These are phyloP conservation scores for Adansonia gregorii DNA, from an alignment of 441 rosid genomes.

Conservation along the genomic window DNA sequence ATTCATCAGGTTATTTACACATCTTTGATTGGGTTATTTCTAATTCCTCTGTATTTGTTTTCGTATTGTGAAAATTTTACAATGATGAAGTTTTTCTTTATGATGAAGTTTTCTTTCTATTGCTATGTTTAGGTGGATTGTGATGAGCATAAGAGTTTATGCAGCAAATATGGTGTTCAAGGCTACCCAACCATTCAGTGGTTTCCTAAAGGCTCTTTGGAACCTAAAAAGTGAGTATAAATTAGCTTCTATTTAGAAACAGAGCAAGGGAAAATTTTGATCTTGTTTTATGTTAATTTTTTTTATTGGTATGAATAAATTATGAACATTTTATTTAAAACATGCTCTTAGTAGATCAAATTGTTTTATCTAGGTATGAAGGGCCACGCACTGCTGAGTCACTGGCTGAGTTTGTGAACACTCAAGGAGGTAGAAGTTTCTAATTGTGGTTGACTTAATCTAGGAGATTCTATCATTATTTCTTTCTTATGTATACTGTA, in stretches of 20 bases:
- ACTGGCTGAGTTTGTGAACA: constrained; percentile 80
- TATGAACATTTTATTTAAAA: constrained; percentile 2
- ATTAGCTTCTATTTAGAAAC: not conserved
- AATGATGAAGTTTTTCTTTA: not conserved
- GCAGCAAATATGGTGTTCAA: constrained; percentile 82
- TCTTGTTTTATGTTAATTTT: not conserved
- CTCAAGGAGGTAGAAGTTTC: constrained; percentile 65
- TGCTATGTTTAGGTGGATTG: constrained; percentile 70
- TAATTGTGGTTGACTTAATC: not conserved
- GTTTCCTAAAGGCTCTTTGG: constrained; percentile 94
- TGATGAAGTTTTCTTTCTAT: not conserved
- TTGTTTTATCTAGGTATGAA: constrained; percentile 60
- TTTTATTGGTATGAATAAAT: not conserved
- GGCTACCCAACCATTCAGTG: constrained; percentile 93
- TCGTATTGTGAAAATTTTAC: not conserved
- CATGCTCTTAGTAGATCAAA: constrained; percentile 12
- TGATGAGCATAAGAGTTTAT: constrained; percentile 78
- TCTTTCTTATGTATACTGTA: constrained; percentile 7
- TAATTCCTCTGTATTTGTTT: not conserved
- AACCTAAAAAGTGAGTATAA: constrained; percentile 72
- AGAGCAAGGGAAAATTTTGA: not conserved
- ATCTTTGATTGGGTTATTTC: not conserved
- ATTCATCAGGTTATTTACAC: not conserved
- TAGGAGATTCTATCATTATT: not conserved
- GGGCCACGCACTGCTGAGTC: constrained; percentile 84